A percentile compares a stretch with the other conserved stretches of the same genome.
phyloP scores from a whole-genome alignment of 1,284 basidiomycete species.

The Ceratobasidium theobromae region DNA sequence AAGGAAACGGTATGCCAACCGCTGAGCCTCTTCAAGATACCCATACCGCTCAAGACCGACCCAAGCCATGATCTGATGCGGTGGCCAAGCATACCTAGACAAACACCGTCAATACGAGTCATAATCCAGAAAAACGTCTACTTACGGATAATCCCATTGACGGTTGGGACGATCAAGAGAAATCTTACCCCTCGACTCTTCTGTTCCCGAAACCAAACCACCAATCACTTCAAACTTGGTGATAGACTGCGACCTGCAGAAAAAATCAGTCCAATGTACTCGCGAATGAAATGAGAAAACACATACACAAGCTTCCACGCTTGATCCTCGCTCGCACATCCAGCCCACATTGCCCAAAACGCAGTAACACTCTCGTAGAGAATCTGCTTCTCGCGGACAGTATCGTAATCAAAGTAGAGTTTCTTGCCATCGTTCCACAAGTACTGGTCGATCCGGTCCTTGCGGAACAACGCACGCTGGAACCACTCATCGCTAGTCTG shows the following conservation, averaged over 20 bases:
- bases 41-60: conserved; percentile 96
- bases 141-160: conserved; percentile 93
- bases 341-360: conserved; percentile 97
- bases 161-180: conserved; percentile 96
- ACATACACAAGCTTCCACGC: conserved; percentile 88
- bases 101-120: conserved; percentile 51
- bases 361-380: conserved; percentile 94
- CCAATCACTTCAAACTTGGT: conserved; percentile 96
- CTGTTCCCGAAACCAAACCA: conserved; percentile 95
- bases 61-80: conserved; percentile 97
- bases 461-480: conserved; percentile 77
- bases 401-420: conserved; percentile 97
- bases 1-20: conserved; percentile 92
- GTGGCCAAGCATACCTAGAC: conserved; percentile 67
- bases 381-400: conserved; percentile 84
- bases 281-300: conserved; percentile 21
- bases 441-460: conserved; percentile 88
- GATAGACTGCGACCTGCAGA: conserved; percentile 70
- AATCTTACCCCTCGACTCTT: conserved; percentile 93
- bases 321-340: conserved; percentile 93
- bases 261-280: conserved; percentile 28
- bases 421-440: conserved; percentile 95
- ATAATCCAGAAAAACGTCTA: conserved; percentile 39
- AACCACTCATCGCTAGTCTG: conserved; percentile 90
- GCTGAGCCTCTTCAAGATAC: conserved; percentile 89